Base-by-base conservation (phyloP, 2,329 filamentous ascomycete genomes). In the Neurospora sp. region DNA sequence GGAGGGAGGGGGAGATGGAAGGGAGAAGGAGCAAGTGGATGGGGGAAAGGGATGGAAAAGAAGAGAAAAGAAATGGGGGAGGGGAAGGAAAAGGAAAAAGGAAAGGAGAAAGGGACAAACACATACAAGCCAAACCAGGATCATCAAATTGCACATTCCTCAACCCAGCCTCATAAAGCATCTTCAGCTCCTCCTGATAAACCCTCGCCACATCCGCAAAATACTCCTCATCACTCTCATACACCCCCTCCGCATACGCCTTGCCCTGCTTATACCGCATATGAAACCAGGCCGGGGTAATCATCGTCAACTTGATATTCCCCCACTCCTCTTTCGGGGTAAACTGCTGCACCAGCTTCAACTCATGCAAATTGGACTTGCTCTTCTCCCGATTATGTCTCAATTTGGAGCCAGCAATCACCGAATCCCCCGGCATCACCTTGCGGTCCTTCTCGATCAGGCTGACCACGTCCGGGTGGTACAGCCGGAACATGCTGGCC, bases 131-230 rank as follows among this genome's bases (percentile, higher is more conserved):
- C 78, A 91, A 84, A 70, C 88, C 87, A 0, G 88, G 89, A 76
- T 90, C 89, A 73, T 90, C 89, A 67, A 89, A 89, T 76, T 90
- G 89, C n/a, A 90, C 85, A 73, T 90, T 90, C 38, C 88, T 81
- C 73, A 89, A 81, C 1, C 89, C 88, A 19, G 86, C 86, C 69
- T 88, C 82, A 77, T 90, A 90, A 13, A 90, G 80, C 75, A 85
- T 82, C 70, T 83, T 83, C 67, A 91, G 79, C 78, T 91, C 89
- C n/a, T 80, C 84, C 75, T 87, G 86, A 77, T 90, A 91, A 19
- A 89, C 87, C 79, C 85, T 87, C 73, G 88, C 88, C 28, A 90
- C 88, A 72, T 90, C 89, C 58, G 80, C 81, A 76, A 90, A 90
- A 78, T 90, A 90, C 75, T 89, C 87, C 73, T 84, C 82, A 68